phyloP scores from a whole-genome alignment of 257 asterid species.

The Nicotiana undulata region DNA sequence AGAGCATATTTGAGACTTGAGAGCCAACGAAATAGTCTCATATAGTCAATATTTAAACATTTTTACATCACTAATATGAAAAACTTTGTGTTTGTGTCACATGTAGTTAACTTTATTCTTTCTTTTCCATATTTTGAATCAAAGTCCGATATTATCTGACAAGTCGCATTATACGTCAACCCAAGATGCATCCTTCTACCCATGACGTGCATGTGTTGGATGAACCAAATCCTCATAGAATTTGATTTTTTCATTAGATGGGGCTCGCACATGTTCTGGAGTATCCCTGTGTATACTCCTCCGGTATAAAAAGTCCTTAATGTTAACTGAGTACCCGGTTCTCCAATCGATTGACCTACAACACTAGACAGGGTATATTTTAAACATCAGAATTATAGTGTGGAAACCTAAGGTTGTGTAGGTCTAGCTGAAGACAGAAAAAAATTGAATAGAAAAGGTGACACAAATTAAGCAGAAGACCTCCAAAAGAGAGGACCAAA shows the following conservation, averaged over 20 bases:
- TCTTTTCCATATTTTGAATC: not conserved
- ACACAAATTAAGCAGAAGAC: not conserved
- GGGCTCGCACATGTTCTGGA: no score
- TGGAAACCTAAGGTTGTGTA: not conserved
- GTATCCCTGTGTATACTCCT: no score
- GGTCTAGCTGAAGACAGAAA: not conserved
- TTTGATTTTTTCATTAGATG: no score
- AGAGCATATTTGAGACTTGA: not conserved
- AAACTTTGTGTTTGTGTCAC: not conserved
- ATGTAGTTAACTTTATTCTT: not conserved
- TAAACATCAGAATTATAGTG: not conserved
- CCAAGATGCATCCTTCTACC: no score
- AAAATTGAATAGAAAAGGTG: not conserved
- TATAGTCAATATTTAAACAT: no score
- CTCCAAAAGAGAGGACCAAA: slow-evolving; percentile 1
- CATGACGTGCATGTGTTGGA: no score
- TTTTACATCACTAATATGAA: not conserved
- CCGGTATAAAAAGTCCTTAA: no score
- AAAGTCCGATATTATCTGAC: not conserved
- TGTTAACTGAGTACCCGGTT: no score
- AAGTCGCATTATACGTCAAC: no score
- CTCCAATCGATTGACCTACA: not conserved
- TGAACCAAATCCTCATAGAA: no score
- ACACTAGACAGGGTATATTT: not conserved
- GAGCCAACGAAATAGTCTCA: not conserved